phyloP scores from a whole-genome alignment of 116 monocot species.

The Trichopus zeylanicus region DNA sequence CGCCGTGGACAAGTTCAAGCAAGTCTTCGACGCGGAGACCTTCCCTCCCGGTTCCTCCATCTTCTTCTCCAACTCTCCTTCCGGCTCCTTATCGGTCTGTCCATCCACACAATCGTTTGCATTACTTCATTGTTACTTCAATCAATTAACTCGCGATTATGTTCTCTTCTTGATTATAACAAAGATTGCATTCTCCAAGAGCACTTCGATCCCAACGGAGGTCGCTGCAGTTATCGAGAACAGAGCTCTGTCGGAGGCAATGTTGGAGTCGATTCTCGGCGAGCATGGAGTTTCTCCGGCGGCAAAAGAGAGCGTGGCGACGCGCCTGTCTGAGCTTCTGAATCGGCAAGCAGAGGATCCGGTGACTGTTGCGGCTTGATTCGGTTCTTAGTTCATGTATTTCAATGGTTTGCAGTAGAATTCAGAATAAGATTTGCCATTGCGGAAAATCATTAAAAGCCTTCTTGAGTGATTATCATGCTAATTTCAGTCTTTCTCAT shows the following conservation, averaged over 20 bases:
- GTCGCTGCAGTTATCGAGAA: constrained; percentile 39
- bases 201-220: constrained; percentile 19
- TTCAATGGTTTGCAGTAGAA: too few relatives aligned
- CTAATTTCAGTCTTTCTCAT: too few relatives aligned
- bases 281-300: constrained; percentile 72
- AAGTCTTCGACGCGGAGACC: constrained; percentile 34
- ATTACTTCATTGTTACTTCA: too few relatives aligned
- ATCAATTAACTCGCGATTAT: too few relatives aligned
- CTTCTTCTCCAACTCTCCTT: constrained; percentile 60
- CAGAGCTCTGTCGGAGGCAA: constrained; percentile 35
- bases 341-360: too few relatives aligned
- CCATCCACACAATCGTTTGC: too few relatives aligned
- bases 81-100: constrained; percentile 51
- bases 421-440: too few relatives aligned
- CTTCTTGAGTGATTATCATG: too few relatives aligned
- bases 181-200: constrained; percentile 77
- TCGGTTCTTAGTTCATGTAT: too few relatives aligned
- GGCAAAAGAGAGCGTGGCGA: constrained; percentile 58
- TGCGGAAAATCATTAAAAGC: too few relatives aligned
- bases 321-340: constrained; percentile 38
- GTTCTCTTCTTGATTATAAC: neutral
- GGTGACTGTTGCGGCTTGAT: too few relatives aligned
- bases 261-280: constrained; percentile 79
- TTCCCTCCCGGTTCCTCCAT: constrained; percentile 81
- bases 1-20: constrained; percentile 56